Percentiles rank a stretch among this genome's conserved stretches.
These are phyloP conservation scores for Neobulgaria alba DNA, from an alignment of 2,329 filamentous ascomycete species.

Conservation along the genomic window DNA sequence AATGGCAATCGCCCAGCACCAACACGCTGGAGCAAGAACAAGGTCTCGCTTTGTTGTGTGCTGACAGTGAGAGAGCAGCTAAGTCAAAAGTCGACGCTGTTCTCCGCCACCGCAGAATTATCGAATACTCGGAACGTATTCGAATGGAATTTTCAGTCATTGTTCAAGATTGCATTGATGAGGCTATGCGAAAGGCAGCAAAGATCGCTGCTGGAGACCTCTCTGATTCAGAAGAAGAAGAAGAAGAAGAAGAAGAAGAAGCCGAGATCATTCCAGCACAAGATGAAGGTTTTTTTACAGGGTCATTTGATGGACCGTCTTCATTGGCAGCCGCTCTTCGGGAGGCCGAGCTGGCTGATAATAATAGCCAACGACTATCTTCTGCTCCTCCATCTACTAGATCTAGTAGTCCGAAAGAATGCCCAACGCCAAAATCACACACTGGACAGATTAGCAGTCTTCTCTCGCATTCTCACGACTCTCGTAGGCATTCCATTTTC, in stretches of 20 bases:
- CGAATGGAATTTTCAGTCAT: slow-evolving; percentile 87
- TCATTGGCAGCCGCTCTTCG: slow-evolving; percentile 46
- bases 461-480: slow-evolving; percentile 49
- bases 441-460: slow-evolving; percentile 47
- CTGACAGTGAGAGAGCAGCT: slow-evolving; percentile 78
- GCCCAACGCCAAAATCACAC: slow-evolving; percentile 82
- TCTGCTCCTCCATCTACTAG: slow-evolving; percentile 59
- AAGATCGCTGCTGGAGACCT: slow-evolving; percentile 78
- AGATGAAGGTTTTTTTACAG: slow-evolving; percentile 44
- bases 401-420: slow-evolving; percentile 85
- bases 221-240: slow-evolving; percentile 56
- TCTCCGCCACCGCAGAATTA: slow-evolving; percentile 80
- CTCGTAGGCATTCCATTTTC: slow-evolving; percentile 68
- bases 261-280: slow-evolving; percentile 36
- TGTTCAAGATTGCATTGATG: slow-evolving; percentile 92
- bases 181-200: slow-evolving; percentile 81
- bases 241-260: slow-evolving; percentile 32
- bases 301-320: slow-evolving; percentile 50
- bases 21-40: slow-evolving; percentile 91
- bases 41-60: slow-evolving; percentile 76
- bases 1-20: slow-evolving; percentile 92
- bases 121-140: slow-evolving; percentile 94
- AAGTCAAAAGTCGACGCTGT: slow-evolving; percentile 89
- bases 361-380: slow-evolving; percentile 37
- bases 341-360: slow-evolving; percentile 22